phyloP scores from a whole-genome alignment of 2,329 filamentous ascomycete genomes.

The Botryotinia narcissicola region DNA sequence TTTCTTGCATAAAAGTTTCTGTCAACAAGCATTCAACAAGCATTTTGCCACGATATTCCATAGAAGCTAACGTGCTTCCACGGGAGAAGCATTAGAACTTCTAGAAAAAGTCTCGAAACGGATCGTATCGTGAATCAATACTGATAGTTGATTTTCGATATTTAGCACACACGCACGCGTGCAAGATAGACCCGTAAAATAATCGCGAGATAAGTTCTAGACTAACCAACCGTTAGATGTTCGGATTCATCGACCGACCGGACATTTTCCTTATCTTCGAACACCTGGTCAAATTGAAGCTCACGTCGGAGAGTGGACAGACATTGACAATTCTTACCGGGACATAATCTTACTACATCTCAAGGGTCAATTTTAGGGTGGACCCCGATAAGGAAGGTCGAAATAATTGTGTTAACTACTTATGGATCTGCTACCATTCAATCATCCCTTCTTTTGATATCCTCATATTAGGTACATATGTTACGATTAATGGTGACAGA shows the following conservation, averaged over 20 bases:
- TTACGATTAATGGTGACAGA: background rate
- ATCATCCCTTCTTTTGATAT: background rate
- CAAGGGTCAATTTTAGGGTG: background rate
- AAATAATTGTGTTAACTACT: background rate
- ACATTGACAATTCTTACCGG: background rate
- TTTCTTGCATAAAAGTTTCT: background rate
- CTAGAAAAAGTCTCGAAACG: background rate
- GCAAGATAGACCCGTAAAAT: background rate
- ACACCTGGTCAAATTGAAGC: background rate
- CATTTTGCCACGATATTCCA: background rate
- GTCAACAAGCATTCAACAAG: background rate
- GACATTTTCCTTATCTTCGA: slow-evolving; percentile 3
- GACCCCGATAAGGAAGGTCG: slow-evolving; percentile 4
- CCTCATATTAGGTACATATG: background rate
- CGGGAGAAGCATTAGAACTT: background rate
- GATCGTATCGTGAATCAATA: background rate
- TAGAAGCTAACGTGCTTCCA: background rate
- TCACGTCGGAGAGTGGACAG: background rate
- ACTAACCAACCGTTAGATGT: background rate
- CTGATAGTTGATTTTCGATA: background rate
- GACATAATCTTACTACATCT: background rate
- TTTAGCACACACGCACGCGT: background rate
- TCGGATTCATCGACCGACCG: background rate
- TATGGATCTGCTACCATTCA: background rate
- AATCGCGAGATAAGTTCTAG: background rate